A percentile compares a stretch with the other conserved stretches of the same genome.
phyloP scores from a whole-genome alignment of 345 rosid species.

The Eutrema yunnanense region DNA sequence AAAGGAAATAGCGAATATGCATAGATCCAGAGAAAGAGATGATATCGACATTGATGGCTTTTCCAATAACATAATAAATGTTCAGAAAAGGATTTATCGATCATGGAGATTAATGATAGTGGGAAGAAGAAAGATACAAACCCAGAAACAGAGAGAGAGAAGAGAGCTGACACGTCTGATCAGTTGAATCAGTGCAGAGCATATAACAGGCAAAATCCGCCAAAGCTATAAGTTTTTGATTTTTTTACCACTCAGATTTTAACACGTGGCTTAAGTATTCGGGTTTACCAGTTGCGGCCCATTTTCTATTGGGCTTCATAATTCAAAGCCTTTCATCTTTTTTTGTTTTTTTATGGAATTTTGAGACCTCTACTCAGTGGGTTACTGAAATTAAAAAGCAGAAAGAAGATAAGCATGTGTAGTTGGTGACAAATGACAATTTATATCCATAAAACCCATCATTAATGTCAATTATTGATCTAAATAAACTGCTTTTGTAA shows the following conservation, averaged over 20 bases:
- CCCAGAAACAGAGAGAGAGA: conserved; percentile 23
- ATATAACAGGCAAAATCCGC: conserved; percentile 27
- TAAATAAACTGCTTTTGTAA: neutral
- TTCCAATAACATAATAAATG: conserved; percentile 21
- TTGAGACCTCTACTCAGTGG: neutral
- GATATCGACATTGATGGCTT: conserved; percentile 6
- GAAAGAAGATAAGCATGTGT: neutral
- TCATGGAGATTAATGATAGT: neutral
- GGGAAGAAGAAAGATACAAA: conserved; percentile 19
- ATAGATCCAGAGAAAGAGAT: conserved; percentile 16
- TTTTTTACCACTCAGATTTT: neutral
- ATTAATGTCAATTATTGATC: neutral
- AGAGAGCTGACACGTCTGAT: conserved; percentile 28
- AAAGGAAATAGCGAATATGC: neutral
- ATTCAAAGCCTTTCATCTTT: neutral
- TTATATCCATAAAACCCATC: neutral
- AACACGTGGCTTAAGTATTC: conserved; percentile 3
- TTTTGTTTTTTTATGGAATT: neutral
- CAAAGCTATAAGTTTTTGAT: conserved; percentile 11
- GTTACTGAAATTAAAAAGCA: neutral
- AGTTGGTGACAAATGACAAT: neutral
- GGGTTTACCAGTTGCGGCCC: conserved; percentile 4
- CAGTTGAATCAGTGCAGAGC: conserved; percentile 20
- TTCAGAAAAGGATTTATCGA: neutral
- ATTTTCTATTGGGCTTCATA: neutral